Evolutionary conservation across 345 rosid species (phyloP), one percentile per base, ranked within the genome.

Genomic region (Rhizophora mangle): DNA sequence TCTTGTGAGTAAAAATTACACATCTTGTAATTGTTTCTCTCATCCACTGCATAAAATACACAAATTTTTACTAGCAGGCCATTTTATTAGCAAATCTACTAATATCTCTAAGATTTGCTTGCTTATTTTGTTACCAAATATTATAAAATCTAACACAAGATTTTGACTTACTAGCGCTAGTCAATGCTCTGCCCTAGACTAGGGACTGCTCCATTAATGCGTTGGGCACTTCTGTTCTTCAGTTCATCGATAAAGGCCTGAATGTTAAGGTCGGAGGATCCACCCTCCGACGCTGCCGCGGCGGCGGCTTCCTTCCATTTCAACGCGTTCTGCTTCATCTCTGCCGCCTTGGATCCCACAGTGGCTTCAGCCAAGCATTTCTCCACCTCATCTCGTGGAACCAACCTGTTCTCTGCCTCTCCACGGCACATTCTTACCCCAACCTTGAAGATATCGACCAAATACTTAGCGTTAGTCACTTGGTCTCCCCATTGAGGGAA

Each of bases 401-500:
- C 83, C 20, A 85, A 57, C 84, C 77, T 81, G 32, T 78, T 78
- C 58, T 84, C 89, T 1, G 88, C 78, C 73, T 79, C 87, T 52
- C 96, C 98, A 1, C 91, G 82, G 79, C 89, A 66, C 74, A 93
- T 79, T 21, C 92, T 84, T 43, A 87, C 77, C 6, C 98, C 94
- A 0, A 79, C 80, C 76, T 84, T 83, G 54, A 83, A 86, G 52
- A 83, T 89, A 1, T 91, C 91, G 1, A 77, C 83, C 75, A 89
- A 71, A 73, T 84, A 93, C 62, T 82, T 81, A 0, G 98, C 91
- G 55, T 93, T 69, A 0, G 96, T 88, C 27, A 86, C 94, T 70
- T 91, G 97, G 78, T 93, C 98, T 2, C 94, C 93, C 96, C 94
- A 93, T 32, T 85, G 96, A 4, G 96, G 96, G 49, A 82, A 89